Evolutionary conservation across 768 basidiomycete genomes (phyloP), one percentile per base, ranked within the genome.

Genomic region (Russula sp.): DNA sequence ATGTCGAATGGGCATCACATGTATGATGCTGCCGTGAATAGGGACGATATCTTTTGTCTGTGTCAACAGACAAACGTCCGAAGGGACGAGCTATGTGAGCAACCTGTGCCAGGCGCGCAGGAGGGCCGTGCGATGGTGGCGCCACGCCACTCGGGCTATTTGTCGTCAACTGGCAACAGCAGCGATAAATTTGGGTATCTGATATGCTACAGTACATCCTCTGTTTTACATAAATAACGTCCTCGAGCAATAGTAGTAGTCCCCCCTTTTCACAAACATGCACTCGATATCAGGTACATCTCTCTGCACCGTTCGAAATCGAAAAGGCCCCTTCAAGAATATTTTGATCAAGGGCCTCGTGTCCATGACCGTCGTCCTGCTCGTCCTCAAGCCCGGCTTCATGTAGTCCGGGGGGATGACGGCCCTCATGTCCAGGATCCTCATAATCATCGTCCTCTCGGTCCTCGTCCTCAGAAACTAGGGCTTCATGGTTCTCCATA

Each of bases 1-100:
- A 72, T 69, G 64, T 58, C 67, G 72, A 60, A 69, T 73, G 63
- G 32, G 71, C 72, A 73, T 73, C 63, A 68, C 72, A 71, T 70
- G 58, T 61, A 69, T 57, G 61, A 57, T 24, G 51, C 30, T n/a
- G 38, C 56, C 22, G 42, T 30, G 9, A 46, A 28, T 26, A 44
- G 48, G 28, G 26, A 22, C 6, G 14, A 46, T 38, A 30, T 16
- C 30, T 11, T 67, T 61, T 40, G 58, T 24, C 59, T 59, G 63
- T 40, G 36, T 49, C 26, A 58, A 57, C 58, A 60, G 63, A 64
- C 63, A 64, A 64, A 49, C 57, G 58, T 55, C 63, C 63, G 26
- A 54, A 38, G 14, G 62, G 57, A 64, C 63, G 57, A 64, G 10
- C 30, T 50, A 34, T 49, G 26, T 56, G 22, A 36, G 34, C 36